These are phyloP conservation scores for Trichocladium uniseriatum DNA, from an alignment of 495 filamentous ascomycete genomes.

Conservation along the genomic window DNA sequence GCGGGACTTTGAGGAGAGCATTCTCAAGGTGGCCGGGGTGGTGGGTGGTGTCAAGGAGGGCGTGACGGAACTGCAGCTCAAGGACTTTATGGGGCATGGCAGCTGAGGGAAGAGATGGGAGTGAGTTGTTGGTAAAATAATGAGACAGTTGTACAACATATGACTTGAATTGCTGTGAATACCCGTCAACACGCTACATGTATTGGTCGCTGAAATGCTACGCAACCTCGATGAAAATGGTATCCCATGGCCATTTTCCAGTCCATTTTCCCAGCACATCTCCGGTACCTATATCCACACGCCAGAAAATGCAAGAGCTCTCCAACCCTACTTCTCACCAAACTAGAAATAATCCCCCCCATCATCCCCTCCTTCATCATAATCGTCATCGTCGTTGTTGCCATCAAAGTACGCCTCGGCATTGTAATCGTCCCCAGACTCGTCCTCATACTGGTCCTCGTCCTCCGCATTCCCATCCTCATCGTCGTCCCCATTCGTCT, in stretches of 20 bases:
- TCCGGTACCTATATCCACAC: neutral
- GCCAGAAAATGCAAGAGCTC: conserved; percentile 6
- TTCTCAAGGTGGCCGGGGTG: conserved; percentile 63
- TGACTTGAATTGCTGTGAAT: no score
- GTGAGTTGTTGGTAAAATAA: neutral
- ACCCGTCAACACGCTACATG: neutral
- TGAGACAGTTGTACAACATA: no score
- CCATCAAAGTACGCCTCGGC: conserved; percentile 47
- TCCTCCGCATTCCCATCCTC: conserved; percentile 35
- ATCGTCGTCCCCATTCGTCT: conserved; percentile 27
- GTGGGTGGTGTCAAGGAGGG: conserved; percentile 61
- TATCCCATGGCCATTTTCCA: conserved; percentile 10
- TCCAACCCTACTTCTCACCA: neutral
- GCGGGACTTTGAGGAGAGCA: conserved; percentile 68
- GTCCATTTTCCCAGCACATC: neutral
- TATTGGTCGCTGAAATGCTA: neutral
- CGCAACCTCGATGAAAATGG: conserved; percentile 9
- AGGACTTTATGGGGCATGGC: conserved; percentile 36
- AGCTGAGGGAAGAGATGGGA: conserved; percentile 5
- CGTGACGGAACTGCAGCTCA: conserved; percentile 57
- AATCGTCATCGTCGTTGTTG: conserved; percentile 41
- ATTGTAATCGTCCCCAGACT: conserved; percentile 46
- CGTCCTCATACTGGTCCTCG: conserved; percentile 38
- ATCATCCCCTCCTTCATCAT: conserved; percentile 39
- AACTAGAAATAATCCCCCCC: conserved; percentile 20